Percentiles rank a stretch among this genome's conserved stretches.
Evolutionary conservation across 768 basidiomycete species (phyloP).

Genomic region (Xanthoconium stramineum): DNA sequence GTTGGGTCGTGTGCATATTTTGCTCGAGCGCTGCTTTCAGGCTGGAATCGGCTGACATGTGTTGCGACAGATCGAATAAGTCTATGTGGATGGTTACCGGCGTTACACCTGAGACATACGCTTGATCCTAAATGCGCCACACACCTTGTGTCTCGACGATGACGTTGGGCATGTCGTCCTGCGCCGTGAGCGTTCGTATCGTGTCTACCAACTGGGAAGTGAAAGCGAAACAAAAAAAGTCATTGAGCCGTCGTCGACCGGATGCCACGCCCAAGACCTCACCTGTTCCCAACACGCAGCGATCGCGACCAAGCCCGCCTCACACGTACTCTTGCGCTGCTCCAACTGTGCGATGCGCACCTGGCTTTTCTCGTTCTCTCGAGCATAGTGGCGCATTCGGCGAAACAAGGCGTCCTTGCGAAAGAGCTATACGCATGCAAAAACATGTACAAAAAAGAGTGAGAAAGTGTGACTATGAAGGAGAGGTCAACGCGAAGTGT

Average conservation of each 20-base stretch:
- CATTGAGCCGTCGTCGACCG: neutral
- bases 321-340: conserved; percentile 59
- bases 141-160: conserved; percentile 43
- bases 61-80: conserved; percentile 32
- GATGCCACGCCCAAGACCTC: conserved; percentile 9
- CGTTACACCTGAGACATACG: neutral
- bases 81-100: conserved; percentile 15
- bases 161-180: conserved; percentile 46
- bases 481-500: conserved; percentile 19
- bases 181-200: conserved; percentile 54
- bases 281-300: conserved; percentile 83
- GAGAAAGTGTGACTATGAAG: conserved; percentile 22
- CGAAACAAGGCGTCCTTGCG: conserved; percentile 85
- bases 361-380: conserved; percentile 66
- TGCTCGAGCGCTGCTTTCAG: conserved; percentile 46
- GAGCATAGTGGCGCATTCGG: conserved; percentile 78
- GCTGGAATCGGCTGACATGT: conserved; percentile 28
- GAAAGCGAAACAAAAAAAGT: conserved; percentile 1
- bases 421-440: conserved; percentile 52
- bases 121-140: neutral
- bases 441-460: neutral
- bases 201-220: conserved; percentile 59
- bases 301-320: conserved; percentile 70
- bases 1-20: conserved; percentile 55
- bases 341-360: conserved; percentile 62